A percentile compares a stretch with the other conserved stretches of the same genome.
Evolutionary conservation across 345 rosid genomes (phyloP).

Genomic region (Euclidium syriacum): DNA sequence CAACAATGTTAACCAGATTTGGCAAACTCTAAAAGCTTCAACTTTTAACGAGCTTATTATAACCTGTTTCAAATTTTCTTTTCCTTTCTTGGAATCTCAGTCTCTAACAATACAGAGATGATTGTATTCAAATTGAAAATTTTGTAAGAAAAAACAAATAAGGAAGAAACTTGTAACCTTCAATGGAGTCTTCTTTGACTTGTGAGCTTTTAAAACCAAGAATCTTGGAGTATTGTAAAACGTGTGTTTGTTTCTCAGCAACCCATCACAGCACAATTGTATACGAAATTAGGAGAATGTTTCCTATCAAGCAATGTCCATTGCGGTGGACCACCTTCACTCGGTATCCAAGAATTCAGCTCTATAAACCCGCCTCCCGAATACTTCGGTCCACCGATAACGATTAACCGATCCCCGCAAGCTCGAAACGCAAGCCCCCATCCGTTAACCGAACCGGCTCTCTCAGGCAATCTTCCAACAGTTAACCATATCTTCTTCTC

Average conservation of each 20-base stretch:
- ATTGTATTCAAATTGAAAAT: slow-evolving; percentile 20
- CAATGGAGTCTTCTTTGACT: slow-evolving; percentile 17
- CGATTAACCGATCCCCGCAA: slow-evolving; percentile 76
- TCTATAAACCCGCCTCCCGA: slow-evolving; percentile 76
- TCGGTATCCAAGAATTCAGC: slow-evolving; percentile 80
- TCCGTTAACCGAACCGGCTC: slow-evolving; percentile 81
- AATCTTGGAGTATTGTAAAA: slow-evolving; percentile 13
- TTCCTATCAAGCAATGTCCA: slow-evolving; percentile 78
- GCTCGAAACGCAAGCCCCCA: slow-evolving; percentile 98
- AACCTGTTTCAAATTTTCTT: slow-evolving; percentile 20
- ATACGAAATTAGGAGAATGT: slow-evolving; percentile 77
- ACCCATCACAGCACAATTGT: slow-evolving; percentile 97
- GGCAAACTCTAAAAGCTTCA: slow-evolving; percentile 20
- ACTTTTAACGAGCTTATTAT: slow-evolving; percentile 28
- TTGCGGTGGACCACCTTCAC: slow-evolving; percentile 67
- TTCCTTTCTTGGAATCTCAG: not conserved
- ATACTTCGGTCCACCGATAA: slow-evolving; percentile 82
- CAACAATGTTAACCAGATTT: slow-evolving; percentile 30
- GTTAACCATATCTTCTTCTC: slow-evolving; percentile 50
- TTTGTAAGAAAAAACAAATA: slow-evolving; percentile 19
- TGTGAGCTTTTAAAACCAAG: slow-evolving; percentile 22
- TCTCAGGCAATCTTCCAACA: slow-evolving; percentile 75
- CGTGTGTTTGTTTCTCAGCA: slow-evolving; percentile 47
- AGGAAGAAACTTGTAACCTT: slow-evolving; percentile 25
- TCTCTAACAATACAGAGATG: slow-evolving; percentile 29